Evolutionary conservation across 2,329 filamentous ascomycete species (phyloP).

Genomic region (Nemania serpens): DNA sequence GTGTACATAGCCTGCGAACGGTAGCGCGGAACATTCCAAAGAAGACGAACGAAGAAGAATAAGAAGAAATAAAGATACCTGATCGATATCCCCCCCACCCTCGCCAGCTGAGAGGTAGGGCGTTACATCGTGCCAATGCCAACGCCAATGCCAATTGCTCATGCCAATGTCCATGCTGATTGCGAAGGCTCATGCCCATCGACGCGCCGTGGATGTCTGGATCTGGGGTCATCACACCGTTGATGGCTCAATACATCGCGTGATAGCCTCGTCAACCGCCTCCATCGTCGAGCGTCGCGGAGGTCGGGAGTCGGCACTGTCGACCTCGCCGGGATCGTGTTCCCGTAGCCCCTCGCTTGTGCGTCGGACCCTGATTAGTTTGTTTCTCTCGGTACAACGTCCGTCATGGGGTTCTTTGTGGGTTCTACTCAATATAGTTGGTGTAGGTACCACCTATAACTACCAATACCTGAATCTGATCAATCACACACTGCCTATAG

Average conservation of each 20-base stretch:
- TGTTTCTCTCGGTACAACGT: constrained; percentile 19
- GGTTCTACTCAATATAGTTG: too few species aligned
- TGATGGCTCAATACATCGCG: constrained; percentile 17
- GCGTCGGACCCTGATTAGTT: constrained; percentile 18
- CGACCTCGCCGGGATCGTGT: constrained; percentile 18
- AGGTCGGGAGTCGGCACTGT: constrained; percentile 21
- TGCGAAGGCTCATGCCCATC: too few species aligned
- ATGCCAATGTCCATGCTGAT: too few species aligned
- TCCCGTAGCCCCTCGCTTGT: constrained; percentile 23
- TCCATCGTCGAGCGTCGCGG: constrained; percentile 8
- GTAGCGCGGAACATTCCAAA: too few species aligned
- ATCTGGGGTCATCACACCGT: constrained; percentile 9
- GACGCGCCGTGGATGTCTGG: constrained; percentile 14
- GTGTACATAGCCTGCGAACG: not conserved
- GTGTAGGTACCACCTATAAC: too few species aligned
- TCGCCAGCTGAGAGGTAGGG: not conserved
- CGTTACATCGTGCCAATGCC: constrained; percentile 13
- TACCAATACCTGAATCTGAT: constrained; percentile 14
- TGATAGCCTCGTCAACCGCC: constrained; percentile 16
- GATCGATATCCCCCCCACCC: not conserved
- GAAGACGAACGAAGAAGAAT: not conserved
- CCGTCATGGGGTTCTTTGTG: too few species aligned
- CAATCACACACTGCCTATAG: not conserved
- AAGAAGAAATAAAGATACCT: not conserved
- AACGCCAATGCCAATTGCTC: not conserved